Conservation (phyloP, 2,329 filamentous ascomycete species). For the Sporothrix pseudoabietina region DNA sequence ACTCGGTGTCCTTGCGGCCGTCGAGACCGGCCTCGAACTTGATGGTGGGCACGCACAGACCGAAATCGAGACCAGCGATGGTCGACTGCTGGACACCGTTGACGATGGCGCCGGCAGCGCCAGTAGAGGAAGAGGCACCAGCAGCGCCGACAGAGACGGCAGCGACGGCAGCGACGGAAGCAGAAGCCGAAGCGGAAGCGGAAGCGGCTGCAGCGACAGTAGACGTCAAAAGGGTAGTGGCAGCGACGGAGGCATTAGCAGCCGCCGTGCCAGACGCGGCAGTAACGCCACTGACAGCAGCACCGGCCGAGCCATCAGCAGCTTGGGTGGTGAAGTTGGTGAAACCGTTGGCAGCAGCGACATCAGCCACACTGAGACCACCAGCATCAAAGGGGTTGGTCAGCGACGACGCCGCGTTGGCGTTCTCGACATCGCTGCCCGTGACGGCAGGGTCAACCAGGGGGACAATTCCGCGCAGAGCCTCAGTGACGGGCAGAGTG, state of each 20-base stretch:
- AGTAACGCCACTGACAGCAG: conserved; percentile 39
- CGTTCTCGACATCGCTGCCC: conserved; percentile 60
- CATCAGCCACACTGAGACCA: conserved; percentile 66
- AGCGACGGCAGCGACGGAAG: not conserved
- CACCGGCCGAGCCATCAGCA: conserved; percentile 41
- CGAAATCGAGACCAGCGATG: conserved; percentile 51
- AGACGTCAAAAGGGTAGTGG: not conserved
- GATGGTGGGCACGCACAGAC: conserved; percentile 57
- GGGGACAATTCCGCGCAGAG: conserved; percentile 67
- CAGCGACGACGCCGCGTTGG: conserved; percentile 57
- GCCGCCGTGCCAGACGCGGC: conserved; percentile 9
- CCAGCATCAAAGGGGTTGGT: conserved; percentile 57
- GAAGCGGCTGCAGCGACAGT: not conserved
- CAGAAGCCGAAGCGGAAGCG: not conserved
- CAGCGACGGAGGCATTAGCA: not conserved
- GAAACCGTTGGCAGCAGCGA: conserved; percentile 64
- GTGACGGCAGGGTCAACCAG: conserved; percentile 65
- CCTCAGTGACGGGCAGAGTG: conserved; percentile 60
- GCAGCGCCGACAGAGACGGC: not conserved
- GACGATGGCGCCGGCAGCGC: conserved; percentile 19
- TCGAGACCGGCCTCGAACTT: conserved; percentile 61
- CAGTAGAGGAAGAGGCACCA: conserved; percentile 12
- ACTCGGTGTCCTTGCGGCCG: conserved; percentile 59
- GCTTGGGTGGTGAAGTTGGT: conserved; percentile 56
- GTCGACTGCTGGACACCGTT: conserved; percentile 32